phyloP scores from a whole-genome alignment of 78 protist genomes.

The Dictyostelium firmibasis region DNA sequence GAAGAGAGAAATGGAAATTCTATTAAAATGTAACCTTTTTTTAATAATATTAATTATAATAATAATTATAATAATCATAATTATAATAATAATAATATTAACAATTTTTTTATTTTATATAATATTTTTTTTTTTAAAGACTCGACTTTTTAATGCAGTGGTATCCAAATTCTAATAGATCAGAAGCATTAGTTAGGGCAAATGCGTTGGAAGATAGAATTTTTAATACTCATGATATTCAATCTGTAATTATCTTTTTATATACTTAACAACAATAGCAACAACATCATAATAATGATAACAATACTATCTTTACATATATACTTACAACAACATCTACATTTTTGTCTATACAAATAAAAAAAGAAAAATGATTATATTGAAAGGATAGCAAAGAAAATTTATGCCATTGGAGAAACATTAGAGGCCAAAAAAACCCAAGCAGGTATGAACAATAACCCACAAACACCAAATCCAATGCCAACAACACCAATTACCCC shows the following conservation, averaged over 20 bases:
- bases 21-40: neutral
- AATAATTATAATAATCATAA: too few species aligned
- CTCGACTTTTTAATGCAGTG: neutral
- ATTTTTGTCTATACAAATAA: too few species aligned
- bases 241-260: neutral
- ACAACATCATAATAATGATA: too few species aligned
- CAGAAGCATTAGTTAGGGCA: neutral
- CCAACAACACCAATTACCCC: slow-evolving; percentile 6
- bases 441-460: neutral
- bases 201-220: neutral
- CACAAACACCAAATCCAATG: neutral
- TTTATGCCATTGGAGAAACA: neutral
- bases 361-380: neutral
- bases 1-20: neutral
- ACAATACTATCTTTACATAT: too few species aligned
- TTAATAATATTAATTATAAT: too few species aligned
- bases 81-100: too few species aligned
- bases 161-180: neutral
- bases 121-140: neutral
- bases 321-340: too few species aligned
- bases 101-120: too few species aligned
- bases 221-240: neutral
- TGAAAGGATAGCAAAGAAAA: neutral
- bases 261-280: neutral
- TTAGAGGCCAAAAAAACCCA: neutral